A percentile compares a stretch with the other conserved stretches of the same genome.
These are phyloP conservation scores for Phialophora macrospora DNA, from an alignment of 2,329 filamentous ascomycete species.

Conservation along the genomic window DNA sequence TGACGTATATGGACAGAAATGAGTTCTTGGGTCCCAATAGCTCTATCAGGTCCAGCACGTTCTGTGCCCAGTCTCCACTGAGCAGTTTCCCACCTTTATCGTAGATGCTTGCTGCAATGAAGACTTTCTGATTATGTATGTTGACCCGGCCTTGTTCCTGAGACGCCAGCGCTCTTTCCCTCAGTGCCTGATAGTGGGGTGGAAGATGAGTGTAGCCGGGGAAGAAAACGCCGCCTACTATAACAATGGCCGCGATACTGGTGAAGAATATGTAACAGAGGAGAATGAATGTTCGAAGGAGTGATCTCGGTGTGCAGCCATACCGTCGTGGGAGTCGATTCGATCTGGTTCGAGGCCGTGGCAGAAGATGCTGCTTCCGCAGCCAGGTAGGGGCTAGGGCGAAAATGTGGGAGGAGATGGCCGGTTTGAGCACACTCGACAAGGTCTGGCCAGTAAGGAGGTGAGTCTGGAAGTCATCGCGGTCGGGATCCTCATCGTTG, in stretches of 20 bases:
- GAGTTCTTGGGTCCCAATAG: slow-evolving; percentile 70
- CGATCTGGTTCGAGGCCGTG: slow-evolving; percentile 19
- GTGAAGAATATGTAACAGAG: slow-evolving; percentile 31
- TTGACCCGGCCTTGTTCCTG: slow-evolving; percentile 54
- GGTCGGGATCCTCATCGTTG: slow-evolving; percentile 19
- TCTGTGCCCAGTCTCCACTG: slow-evolving; percentile 66
- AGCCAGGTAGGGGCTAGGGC: slow-evolving; percentile 31
- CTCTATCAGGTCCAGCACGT: slow-evolving; percentile 65
- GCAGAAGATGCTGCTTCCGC: slow-evolving; percentile 23
- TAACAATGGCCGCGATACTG: slow-evolving; percentile 44
- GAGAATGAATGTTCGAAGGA: slow-evolving; percentile 34
- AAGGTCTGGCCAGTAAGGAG: slow-evolving; percentile 23
- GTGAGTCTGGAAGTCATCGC: slow-evolving; percentile 28
- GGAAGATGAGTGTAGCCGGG: slow-evolving; percentile 63
- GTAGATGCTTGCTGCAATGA: slow-evolving; percentile 73
- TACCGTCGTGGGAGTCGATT: slow-evolving; percentile 22
- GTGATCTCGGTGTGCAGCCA: slow-evolving; percentile 25
- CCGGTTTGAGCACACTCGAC: slow-evolving; percentile 14
- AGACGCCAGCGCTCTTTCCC: slow-evolving; percentile 42
- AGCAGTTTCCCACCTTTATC: slow-evolving; percentile 66
- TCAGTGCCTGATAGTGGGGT: slow-evolving; percentile 55
- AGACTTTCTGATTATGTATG: slow-evolving; percentile 67
- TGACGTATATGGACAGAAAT: slow-evolving; percentile 75
- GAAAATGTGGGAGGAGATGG: slow-evolving; percentile 17
- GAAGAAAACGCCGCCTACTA: slow-evolving; percentile 55